These are phyloP conservation scores for Nicotiana knightiana DNA, from an alignment of 257 asterid genomes.

Conservation along the genomic window DNA sequence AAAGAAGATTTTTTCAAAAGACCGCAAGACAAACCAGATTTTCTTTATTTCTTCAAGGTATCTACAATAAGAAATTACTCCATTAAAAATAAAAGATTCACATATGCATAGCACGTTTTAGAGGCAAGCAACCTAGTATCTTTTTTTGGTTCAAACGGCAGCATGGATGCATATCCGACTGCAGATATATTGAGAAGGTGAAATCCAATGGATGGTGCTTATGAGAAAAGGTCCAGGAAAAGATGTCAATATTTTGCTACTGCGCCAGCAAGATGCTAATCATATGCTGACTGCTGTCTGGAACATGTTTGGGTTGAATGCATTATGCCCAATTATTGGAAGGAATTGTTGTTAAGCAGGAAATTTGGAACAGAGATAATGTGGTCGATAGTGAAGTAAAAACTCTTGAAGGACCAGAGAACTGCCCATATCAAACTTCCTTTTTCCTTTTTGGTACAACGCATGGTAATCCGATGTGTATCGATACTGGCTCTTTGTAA, in stretches of 20 bases:
- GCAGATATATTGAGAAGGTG: not conserved
- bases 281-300: not conserved
- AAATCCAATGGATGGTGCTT: not conserved
- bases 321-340: not conserved
- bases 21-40: not conserved
- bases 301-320: not conserved
- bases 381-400: not conserved
- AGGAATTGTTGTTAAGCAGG: not conserved
- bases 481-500: not conserved
- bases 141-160: not conserved
- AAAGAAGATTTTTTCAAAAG: not conserved
- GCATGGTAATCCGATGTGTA: not conserved
- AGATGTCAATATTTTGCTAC: not conserved
- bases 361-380: not conserved
- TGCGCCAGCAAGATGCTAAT: not conserved
- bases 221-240: not conserved
- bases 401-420: not conserved
- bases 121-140: not conserved
- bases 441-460: not conserved
- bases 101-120: not conserved
- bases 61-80: not conserved
- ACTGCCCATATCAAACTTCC: not conserved
- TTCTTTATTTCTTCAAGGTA: not conserved
- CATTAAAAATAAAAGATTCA: not conserved
- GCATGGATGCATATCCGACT: not conserved